phyloP scores from a whole-genome alignment of 2,329 filamentous ascomycete genomes.

The Penicillium sp. region DNA sequence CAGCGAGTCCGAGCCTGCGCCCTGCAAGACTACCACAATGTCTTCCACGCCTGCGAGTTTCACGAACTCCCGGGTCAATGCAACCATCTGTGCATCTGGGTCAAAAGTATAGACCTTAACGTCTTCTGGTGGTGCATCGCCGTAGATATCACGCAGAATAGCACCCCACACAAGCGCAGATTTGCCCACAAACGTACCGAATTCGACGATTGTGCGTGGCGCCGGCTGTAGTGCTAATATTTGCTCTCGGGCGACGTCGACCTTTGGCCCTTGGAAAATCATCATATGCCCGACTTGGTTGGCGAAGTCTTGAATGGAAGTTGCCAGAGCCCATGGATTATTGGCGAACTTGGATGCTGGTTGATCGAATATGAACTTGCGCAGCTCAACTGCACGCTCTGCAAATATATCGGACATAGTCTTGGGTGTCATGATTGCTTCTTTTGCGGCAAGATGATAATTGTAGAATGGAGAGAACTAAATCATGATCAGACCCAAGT shows the following conservation, averaged over 20 bases:
- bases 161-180: conserved; percentile 37
- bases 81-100: conserved; percentile 32
- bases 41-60: conserved; percentile 36
- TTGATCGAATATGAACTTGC: conserved; percentile 23
- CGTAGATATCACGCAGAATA: conserved; percentile 28
- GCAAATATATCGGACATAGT: conserved; percentile 3
- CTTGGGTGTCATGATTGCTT: conserved; percentile 5
- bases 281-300: conserved; percentile 32
- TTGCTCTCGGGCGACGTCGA: conserved; percentile 21
- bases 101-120: conserved; percentile 42
- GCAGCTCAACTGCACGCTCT: conserved; percentile 13
- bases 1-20: conserved; percentile 32
- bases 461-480: conserved; percentile 2
- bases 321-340: conserved; percentile 30
- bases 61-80: conserved; percentile 34
- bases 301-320: conserved; percentile 36
- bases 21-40: conserved; percentile 37
- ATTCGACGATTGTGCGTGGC: conserved; percentile 38
- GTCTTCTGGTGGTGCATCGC: conserved; percentile 13
- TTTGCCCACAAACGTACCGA: conserved; percentile 40
- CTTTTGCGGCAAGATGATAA: conserved; percentile 1
- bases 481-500: neutral
- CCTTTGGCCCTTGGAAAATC: conserved; percentile 34
- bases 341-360: conserved; percentile 16
- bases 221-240: conserved; percentile 24